Evolutionary conservation across 179 eudicot genomes (phyloP).

Genomic region (Gypsophila paniculata): DNA sequence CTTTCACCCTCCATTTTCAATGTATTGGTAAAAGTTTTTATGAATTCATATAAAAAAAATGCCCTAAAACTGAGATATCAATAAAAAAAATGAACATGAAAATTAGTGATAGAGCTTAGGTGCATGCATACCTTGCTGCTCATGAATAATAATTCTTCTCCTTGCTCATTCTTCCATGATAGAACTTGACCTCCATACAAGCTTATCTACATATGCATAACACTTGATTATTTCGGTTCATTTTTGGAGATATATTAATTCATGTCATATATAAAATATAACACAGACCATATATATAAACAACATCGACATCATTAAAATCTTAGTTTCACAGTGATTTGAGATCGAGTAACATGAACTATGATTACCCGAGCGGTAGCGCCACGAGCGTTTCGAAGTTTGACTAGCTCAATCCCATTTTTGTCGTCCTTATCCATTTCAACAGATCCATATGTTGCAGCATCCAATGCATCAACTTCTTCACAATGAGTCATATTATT

Average conservation of each 20-base stretch:
- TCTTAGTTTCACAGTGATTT: not conserved
- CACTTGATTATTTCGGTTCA: not conserved
- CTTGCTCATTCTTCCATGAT: conserved; percentile 78
- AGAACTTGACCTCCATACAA: conserved; percentile 90
- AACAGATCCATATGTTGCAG: conserved; percentile 28
- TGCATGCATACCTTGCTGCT: conserved; percentile 62
- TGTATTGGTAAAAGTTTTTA: not conserved
- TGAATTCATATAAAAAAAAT: not conserved
- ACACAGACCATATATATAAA: not conserved
- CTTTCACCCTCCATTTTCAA: not conserved
- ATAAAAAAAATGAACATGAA: not conserved
- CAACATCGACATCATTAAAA: not conserved
- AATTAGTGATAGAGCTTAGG: not conserved
- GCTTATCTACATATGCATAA: conserved; percentile 53
- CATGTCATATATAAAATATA: not conserved
- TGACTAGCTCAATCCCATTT: conserved; percentile 50
- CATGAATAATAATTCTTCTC: conserved; percentile 72
- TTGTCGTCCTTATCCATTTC: conserved; percentile 59
- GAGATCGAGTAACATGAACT: not conserved
- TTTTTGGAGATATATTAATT: not conserved
- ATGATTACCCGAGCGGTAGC: conserved; percentile 53
- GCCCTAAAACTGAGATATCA: not conserved
- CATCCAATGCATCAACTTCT: conserved; percentile 32
- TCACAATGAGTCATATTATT: conserved; percentile 54
- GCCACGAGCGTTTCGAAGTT: conserved; percentile 55